Conservation (phyloP, 192 early-diverging fungal species). For the Gryganskiella cystojenkinii region DNA sequence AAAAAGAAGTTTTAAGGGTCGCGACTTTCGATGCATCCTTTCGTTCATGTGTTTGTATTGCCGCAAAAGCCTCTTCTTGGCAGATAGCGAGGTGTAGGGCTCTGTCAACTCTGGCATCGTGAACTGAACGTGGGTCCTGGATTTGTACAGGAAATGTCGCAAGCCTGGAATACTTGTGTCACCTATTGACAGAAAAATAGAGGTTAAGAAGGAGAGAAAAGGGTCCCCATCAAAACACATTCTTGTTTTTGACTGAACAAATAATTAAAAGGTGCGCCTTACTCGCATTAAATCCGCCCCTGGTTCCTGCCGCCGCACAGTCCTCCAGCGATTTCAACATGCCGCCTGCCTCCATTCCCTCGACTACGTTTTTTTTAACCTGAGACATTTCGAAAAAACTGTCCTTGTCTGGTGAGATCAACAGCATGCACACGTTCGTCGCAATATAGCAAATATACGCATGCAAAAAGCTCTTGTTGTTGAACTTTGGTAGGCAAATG, state of each 20-base stretch:
- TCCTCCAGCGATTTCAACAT: conserved; percentile 31
- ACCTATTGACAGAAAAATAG: conserved; percentile 37
- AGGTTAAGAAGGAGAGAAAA: background rate
- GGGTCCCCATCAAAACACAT: too few species aligned
- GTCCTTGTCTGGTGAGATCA: conserved; percentile 84
- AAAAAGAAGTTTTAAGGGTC: conserved; percentile 66
- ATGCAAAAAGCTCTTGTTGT: conserved; percentile 88
- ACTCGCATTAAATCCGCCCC: conserved; percentile 50
- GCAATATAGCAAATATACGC: conserved; percentile 87
- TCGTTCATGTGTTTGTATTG: conserved; percentile 58
- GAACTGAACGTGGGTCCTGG: conserved; percentile 70
- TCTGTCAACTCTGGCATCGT: conserved; percentile 68
- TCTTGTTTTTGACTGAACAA: background rate
- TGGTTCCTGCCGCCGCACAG: conserved; percentile 31
- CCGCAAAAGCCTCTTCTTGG: conserved; percentile 61
- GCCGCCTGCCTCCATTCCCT: conserved; percentile 53
- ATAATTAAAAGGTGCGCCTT: background rate
- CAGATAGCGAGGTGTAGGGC: conserved; percentile 65
- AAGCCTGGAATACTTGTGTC: conserved; percentile 72
- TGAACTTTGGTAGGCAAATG: conserved; percentile 93
- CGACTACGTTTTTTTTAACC: conserved; percentile 72
- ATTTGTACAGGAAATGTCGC: conserved; percentile 81
- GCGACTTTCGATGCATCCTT: conserved; percentile 61
- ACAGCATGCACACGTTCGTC: conserved; percentile 74
- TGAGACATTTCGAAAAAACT: conserved; percentile 84